A percentile compares a stretch with the other conserved stretches of the same genome.
Conservation (phyloP, 805 yeast genomes). For the Candida piceae region DNA sequence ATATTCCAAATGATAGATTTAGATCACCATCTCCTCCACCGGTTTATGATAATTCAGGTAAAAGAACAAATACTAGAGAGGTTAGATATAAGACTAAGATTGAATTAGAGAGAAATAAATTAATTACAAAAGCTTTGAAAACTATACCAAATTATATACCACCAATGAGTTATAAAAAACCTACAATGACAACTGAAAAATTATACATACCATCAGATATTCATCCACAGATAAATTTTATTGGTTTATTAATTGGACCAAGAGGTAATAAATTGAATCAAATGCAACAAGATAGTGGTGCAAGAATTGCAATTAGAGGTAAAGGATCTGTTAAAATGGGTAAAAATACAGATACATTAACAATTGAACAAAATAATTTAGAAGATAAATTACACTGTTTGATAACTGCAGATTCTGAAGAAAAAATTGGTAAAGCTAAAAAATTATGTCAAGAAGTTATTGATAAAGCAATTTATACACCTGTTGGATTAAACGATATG, state of each 20-base stretch:
- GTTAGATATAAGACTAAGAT: slow-evolving; percentile 52
- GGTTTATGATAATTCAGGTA: slow-evolving; percentile 75
- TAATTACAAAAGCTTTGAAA: slow-evolving; percentile 71
- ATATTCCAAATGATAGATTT: slow-evolving; percentile 43
- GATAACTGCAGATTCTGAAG: slow-evolving; percentile 77
- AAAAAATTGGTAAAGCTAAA: slow-evolving; percentile 69
- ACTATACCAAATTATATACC: slow-evolving; percentile 73
- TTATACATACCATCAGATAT: slow-evolving; percentile 79
- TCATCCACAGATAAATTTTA: slow-evolving; percentile 88
- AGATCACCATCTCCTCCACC: slow-evolving; percentile 92
- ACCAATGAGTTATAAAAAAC: slow-evolving; percentile 70
- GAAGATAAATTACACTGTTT: slow-evolving; percentile 88
- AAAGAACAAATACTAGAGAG: slow-evolving; percentile 81
- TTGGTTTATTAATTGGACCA: slow-evolving; percentile 89
- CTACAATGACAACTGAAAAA: slow-evolving; percentile 67
- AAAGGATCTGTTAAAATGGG: slow-evolving; percentile 96
- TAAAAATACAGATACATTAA: slow-evolving; percentile 45
- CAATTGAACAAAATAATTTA: slow-evolving; percentile 47
- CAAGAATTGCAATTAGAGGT: slow-evolving; percentile 87
- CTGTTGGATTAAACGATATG: slow-evolving; percentile 89
- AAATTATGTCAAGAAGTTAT: slow-evolving; percentile 70
- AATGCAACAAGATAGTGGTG: slow-evolving; percentile 81
- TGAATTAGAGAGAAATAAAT: slow-evolving; percentile 73
- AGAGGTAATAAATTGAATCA: slow-evolving; percentile 85
- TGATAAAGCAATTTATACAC: slow-evolving; percentile 78